phyloP scores from a whole-genome alignment of 129 eudicot genomes.

The Mikania micrantha region DNA sequence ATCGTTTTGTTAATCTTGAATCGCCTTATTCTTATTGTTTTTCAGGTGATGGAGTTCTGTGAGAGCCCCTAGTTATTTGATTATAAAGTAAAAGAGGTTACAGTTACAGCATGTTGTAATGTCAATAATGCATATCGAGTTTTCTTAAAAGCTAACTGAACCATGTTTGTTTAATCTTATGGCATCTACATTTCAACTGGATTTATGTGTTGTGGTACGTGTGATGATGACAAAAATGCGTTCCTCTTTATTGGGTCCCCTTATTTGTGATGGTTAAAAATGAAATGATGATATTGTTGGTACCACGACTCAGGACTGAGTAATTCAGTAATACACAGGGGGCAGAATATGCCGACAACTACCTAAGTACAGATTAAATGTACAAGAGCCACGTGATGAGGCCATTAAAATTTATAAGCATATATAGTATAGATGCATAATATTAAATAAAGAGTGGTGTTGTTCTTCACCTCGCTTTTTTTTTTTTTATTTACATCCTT shows the following conservation, averaged over 20 bases:
- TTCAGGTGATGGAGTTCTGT: conserved; percentile 36
- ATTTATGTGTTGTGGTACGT: conserved; percentile 3
- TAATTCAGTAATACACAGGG: background rate
- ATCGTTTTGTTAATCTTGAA: background rate
- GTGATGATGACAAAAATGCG: conserved; percentile 2
- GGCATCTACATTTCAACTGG: conserved; percentile 10
- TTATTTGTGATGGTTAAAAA: background rate
- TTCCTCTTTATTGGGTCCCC: background rate
- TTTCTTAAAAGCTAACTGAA: conserved; percentile 10
- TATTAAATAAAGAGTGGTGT: no score
- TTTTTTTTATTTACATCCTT: no score
- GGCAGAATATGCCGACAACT: no score
- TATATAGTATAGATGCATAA: no score
- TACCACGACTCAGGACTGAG: background rate
- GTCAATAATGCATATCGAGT: conserved; percentile 22
- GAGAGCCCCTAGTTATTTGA: conserved; percentile 20
- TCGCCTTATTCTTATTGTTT: background rate
- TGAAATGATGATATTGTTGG: background rate
- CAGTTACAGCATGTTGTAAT: background rate
- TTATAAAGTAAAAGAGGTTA: conserved; percentile 21
- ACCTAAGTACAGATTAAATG: no score
- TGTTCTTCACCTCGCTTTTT: no score
- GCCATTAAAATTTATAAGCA: no score
- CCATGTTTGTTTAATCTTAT: conserved; percentile 14
- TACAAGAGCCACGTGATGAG: no score